These are phyloP conservation scores for Candida palmyrensis DNA, from an alignment of 805 yeast species.

Conservation along the genomic window DNA sequence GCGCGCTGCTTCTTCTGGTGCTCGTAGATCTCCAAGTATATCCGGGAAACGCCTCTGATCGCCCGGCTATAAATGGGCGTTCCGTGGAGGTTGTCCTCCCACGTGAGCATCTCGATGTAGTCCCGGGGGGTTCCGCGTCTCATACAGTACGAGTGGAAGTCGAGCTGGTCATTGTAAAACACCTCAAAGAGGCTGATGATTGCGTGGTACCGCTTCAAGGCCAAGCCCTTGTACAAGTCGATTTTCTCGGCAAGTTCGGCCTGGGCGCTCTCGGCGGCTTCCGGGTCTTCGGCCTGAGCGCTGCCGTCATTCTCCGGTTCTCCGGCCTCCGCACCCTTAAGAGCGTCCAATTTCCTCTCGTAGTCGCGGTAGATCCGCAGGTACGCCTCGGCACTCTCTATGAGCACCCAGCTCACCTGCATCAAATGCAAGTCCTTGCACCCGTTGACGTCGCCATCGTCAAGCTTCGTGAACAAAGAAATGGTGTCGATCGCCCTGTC, in stretches of 20 bases:
- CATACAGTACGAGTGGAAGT: conserved; percentile 89
- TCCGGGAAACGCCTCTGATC: conserved; percentile 54
- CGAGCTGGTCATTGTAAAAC: conserved; percentile 80
- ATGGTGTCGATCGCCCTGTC: conserved; percentile 71
- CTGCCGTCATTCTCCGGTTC: conserved; percentile 23
- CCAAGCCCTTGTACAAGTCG: conserved; percentile 55
- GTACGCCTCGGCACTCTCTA: conserved; percentile 82
- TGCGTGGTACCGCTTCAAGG: conserved; percentile 72
- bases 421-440: conserved; percentile 79
- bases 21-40: conserved; percentile 43
- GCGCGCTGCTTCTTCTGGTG: conserved; percentile 11
- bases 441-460: conserved; percentile 78
- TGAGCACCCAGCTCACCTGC: conserved; percentile 89
- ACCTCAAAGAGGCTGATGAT: conserved; percentile 63
- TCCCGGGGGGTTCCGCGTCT: conserved; percentile 88
- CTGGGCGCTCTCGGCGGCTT: conserved; percentile 8
- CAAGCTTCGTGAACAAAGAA: conserved; percentile 73
- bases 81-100: conserved; percentile 75
- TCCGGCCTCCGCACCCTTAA: conserved; percentile 14
- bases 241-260: conserved; percentile 37
- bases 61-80: conserved; percentile 73
- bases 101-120: conserved; percentile 66
- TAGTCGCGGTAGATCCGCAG: conserved; percentile 45
- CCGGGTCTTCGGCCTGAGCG: too few relatives aligned
- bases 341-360: conserved; percentile 12